Percentiles rank a stretch among this genome's conserved stretches.
These are phyloP conservation scores for Physocladia obscura DNA, from an alignment of 192 early-diverging fungal species.

Conservation along the genomic window DNA sequence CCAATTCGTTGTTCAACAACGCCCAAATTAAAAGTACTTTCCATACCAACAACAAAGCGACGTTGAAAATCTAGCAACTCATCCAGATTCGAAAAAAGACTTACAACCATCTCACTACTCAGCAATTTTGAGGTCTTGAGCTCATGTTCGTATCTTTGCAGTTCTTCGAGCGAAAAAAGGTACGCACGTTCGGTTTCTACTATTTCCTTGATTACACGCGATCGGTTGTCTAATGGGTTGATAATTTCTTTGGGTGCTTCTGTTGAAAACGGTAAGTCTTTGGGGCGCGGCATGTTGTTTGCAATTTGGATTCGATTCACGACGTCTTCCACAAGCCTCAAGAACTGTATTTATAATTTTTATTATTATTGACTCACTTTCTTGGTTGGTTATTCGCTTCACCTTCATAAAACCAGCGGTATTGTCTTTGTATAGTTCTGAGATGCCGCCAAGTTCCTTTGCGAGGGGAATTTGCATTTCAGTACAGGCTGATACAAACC, in stretches of 20 bases:
- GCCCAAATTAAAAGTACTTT: conserved; percentile 67
- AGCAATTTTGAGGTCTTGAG: conserved; percentile 58
- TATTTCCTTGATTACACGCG: conserved; percentile 82
- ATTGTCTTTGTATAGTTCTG: conserved; percentile 89
- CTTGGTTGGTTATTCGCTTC: too few species aligned
- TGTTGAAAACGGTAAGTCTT: conserved; percentile 43
- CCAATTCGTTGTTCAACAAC: conserved; percentile 88
- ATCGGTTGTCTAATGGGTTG: conserved; percentile 80
- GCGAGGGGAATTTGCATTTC: conserved; percentile 67
- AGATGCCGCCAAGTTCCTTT: conserved; percentile 75
- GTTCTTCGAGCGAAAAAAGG: conserved; percentile 82
- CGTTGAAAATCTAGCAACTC: conserved; percentile 93
- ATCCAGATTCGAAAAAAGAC: conserved; percentile 91
- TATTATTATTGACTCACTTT: neutral
- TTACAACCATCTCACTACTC: conserved; percentile 73
- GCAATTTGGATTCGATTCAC: conserved; percentile 72
- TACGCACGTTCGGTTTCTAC: conserved; percentile 95
- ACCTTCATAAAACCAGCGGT: conserved; percentile 97
- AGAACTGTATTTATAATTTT: conserved; percentile 50
- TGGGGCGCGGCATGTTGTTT: conserved; percentile 58
- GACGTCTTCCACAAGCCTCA: conserved; percentile 81
- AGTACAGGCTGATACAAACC: conserved; percentile 79
- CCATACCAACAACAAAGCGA: conserved; percentile 89
- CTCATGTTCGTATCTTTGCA: conserved; percentile 52
- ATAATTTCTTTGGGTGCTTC: conserved; percentile 2